phyloP scores from a whole-genome alignment of 2,329 filamentous ascomycete genomes.

The Beauveria asiatica region DNA sequence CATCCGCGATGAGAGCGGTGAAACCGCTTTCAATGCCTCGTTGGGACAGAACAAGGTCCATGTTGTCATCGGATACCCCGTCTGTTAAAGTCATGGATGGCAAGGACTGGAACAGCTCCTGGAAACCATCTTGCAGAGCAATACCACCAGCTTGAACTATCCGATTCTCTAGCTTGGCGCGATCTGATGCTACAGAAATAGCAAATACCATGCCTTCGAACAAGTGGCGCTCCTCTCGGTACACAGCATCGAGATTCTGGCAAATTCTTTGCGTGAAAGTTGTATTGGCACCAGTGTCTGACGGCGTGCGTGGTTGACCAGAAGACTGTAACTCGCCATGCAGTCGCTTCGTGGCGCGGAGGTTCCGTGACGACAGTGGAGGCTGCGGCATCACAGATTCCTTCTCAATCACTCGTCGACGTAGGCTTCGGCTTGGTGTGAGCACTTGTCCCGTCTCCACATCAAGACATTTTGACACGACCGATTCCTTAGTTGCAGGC shows the following conservation, averaged over 20 bases:
- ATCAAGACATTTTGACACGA: constrained; percentile 15
- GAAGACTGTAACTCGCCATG: constrained; percentile 3
- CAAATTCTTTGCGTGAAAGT: constrained; percentile 17
- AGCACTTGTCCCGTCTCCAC: constrained; percentile 20
- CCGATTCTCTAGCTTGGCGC: constrained; percentile 42
- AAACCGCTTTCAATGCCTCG: constrained; percentile 56
- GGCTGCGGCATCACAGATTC: not conserved
- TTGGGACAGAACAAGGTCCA: constrained; percentile 42
- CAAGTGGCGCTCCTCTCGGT: constrained; percentile 28
- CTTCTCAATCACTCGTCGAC: not conserved
- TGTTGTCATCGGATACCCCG: constrained; percentile 22
- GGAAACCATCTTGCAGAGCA: constrained; percentile 67
- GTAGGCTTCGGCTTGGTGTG: constrained; percentile 12
- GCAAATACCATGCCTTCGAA: constrained; percentile 85
- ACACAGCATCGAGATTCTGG: constrained; percentile 20
- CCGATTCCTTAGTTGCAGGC: constrained; percentile 27
- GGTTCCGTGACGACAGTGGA: not conserved
- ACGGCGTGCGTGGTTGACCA: not conserved
- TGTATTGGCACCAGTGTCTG: not conserved
- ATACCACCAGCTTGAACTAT: constrained; percentile 65
- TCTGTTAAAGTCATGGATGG: constrained; percentile 26
- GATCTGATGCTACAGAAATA: constrained; percentile 56
- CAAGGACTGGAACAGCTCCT: constrained; percentile 61
- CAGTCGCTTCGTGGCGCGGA: not conserved
- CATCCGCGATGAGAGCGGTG: constrained; percentile 76